Evolutionary conservation across 163 green algal species (phyloP), one percentile per base, ranked within the genome.

Genomic region (Coccomyxa subellipsoidea): DNA sequence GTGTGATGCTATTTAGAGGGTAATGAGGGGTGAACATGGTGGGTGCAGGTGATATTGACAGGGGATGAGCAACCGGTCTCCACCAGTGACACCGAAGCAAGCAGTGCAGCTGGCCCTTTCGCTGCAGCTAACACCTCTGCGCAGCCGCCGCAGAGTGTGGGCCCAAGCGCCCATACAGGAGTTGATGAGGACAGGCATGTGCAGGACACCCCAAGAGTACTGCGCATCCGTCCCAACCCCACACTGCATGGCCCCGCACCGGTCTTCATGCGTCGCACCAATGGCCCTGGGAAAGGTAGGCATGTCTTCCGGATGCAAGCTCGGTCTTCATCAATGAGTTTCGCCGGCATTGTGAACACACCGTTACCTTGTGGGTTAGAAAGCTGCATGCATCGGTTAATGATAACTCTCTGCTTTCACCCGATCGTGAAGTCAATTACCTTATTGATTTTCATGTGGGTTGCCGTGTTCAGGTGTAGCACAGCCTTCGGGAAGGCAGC

Each of bases 31-130:
- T 10, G 1, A 15, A 37, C n/a, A 59, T 36, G 10, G 27, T 38
- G 18, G 37, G 31, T 39, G 15, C 77, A 85, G 81, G 81, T 82
- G 6, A 38, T 82, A 66, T 79, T 82, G 81, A 38, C 76, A 54
- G 76, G 82, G 7, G 78, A 76, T 21, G 23, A 75, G 25, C 31
- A 75, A 8, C 0, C 18, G 29, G 31, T 29, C 32, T 10, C 12
- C 34, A 73, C 6, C n/a, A 47, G 36, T 21, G 34, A 12, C 39
- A 32, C 76, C 34, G 81, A 76, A 38, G 76, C 59, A 69, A 76
- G 54, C 54, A 77, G 54, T 39, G 70, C 76, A 31, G 40, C 21
- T 59, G 47, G 15, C 21, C 15, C 47, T 18, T 27, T 7, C 23
- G 47, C 47, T 59, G 47, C 5, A 18, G 47, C 47, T 59, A 18